Evolutionary conservation across 768 basidiomycete species (phyloP), one percentile per base, ranked within the genome.

Genomic region (Amanita pallidorosea): DNA sequence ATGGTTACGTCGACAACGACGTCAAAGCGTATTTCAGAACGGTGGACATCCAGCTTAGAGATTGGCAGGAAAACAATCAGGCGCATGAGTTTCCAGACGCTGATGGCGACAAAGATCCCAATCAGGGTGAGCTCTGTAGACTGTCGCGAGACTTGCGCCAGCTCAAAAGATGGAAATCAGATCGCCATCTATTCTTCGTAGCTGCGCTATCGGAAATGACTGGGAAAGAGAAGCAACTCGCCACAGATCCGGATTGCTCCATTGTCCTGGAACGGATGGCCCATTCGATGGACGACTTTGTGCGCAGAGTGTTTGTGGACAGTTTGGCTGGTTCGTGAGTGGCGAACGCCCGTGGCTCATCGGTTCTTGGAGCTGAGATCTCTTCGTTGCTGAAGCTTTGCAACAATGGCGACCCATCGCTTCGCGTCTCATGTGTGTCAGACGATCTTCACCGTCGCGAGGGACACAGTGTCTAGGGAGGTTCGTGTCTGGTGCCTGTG

Each of bases 281-380:
- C 8, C 77, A 93, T 61, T 93, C 92, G 2, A 92, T 98, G 88
- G 92, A 96, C 61, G 93, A 97, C 65, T 94, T 93, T 66, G 85
- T 88, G n/a, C 75, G 90, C 46, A 76, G 95, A 49, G 92, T 95
- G 5, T 87, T 98, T 54, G 68, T 90, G 52, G 94, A 96, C 65
- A 81, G 83, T 53, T 67, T 99, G 58, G 75, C 77, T 47, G 93
- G 91, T 64, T 89, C 88, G 87, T 97, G 68, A 77, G 89, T 80
- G 47, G 46, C 47, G 20, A 12, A 31, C 31, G 31, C 8, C 3
- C 20, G 6, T 18, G 7, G 38, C 31, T 31, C 31, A 12, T 31
- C 31, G 31, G 3, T 31, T 31, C 31, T 31, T 31, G 11, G 31
- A 31, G 31, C 31, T 31, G 31, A 31, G 11, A 12, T 31, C 31